phyloP scores from a whole-genome alignment of 768 basidiomycete genomes.

The Rhodotorula graminis region DNA sequence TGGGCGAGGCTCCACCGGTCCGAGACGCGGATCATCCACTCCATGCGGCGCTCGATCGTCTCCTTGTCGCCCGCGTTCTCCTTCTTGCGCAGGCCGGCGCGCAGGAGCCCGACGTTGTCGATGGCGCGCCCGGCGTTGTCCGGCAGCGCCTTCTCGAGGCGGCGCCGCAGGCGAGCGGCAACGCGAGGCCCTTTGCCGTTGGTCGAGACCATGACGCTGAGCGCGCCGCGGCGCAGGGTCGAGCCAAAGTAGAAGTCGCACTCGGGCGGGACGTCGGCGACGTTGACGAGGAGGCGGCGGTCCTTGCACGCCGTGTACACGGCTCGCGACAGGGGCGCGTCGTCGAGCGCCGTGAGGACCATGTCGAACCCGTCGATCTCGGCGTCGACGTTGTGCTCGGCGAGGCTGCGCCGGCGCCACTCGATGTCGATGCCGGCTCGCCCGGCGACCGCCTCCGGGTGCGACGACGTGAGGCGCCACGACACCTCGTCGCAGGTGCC shows the following conservation, averaged over 20 bases:
- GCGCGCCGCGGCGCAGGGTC: slow-evolving; percentile 78
- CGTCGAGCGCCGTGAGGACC: slow-evolving; percentile 52
- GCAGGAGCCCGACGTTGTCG: slow-evolving; percentile 67
- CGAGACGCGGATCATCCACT: slow-evolving; percentile 84
- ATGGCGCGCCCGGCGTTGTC: slow-evolving; percentile 71
- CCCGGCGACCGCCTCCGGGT: not conserved
- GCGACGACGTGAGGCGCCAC: slow-evolving; percentile 45
- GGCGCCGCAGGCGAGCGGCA: slow-evolving; percentile 72
- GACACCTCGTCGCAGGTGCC: slow-evolving; percentile 60
- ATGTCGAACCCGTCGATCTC: slow-evolving; percentile 63
- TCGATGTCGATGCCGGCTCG: slow-evolving; percentile 43
- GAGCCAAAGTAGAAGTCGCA: slow-evolving; percentile 99
- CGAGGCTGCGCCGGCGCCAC: slow-evolving; percentile 63
- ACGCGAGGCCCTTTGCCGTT: slow-evolving; percentile 88
- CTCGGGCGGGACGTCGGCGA: slow-evolving; percentile 87
- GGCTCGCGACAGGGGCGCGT: slow-evolving; percentile 62
- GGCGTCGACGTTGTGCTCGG: slow-evolving; percentile 51
- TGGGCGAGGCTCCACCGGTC: slow-evolving; percentile 80
- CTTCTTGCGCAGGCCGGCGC: slow-evolving; percentile 66
- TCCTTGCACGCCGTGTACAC: slow-evolving; percentile 68
- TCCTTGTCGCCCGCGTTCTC: slow-evolving; percentile 70
- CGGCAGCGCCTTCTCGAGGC: slow-evolving; percentile 65
- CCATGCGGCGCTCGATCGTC: slow-evolving; percentile 74
- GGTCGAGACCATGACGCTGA: slow-evolving; percentile 94
- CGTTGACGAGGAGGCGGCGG: slow-evolving; percentile 77